These are phyloP conservation scores for Penicillium malachiteum DNA, from an alignment of 495 filamentous ascomycete genomes.

Conservation along the genomic window DNA sequence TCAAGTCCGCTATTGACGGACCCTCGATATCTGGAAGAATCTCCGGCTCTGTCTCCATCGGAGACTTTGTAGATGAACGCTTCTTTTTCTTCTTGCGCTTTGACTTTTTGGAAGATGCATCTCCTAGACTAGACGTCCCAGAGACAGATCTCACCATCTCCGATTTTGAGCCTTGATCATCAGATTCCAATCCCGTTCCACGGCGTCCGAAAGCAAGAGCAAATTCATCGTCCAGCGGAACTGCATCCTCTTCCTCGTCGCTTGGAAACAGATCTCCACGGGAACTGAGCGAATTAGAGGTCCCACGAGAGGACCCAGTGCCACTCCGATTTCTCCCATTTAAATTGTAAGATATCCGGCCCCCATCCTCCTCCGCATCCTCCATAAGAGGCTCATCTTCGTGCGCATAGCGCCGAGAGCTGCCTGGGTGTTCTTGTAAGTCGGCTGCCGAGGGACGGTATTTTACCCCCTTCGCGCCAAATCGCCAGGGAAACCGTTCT, in stretches of 20 bases:
- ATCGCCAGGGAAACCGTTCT: slow-evolving; percentile 77
- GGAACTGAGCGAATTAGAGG: slow-evolving; percentile 87
- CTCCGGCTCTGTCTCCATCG: slow-evolving; percentile 21
- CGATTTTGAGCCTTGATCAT: slow-evolving; percentile 73
- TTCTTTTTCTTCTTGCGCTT: slow-evolving; percentile 35
- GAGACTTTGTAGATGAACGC: slow-evolving; percentile 28
- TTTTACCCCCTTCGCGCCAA: slow-evolving; percentile 72
- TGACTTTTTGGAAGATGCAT: slow-evolving; percentile 47
- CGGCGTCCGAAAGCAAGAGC: slow-evolving; percentile 71
- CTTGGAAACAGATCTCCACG: slow-evolving; percentile 91
- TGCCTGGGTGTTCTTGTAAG: slow-evolving; percentile 81
- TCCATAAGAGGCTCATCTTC: slow-evolving; percentile 77
- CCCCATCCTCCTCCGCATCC: slow-evolving; percentile 51
- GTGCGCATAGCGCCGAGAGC: slow-evolving; percentile 37
- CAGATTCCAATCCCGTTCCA: slow-evolving; percentile 56
- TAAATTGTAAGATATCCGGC: slow-evolving; percentile 21
- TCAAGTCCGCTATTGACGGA: slow-evolving; percentile 69
- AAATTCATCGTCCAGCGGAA: slow-evolving; percentile 92
- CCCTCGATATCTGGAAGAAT: slow-evolving; percentile 26
- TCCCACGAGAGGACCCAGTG: slow-evolving; percentile 78
- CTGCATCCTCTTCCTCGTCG: slow-evolving; percentile 88
- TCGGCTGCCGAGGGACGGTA: slow-evolving; percentile 92
- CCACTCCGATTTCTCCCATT: slow-evolving; percentile 70
- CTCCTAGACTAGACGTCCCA: slow-evolving; percentile 53
- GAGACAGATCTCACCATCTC: slow-evolving; percentile 60